A percentile compares a stretch with the other conserved stretches of the same genome.
Conservation (phyloP, 306 rosid species). For the Cucurbita ficifolia region DNA sequence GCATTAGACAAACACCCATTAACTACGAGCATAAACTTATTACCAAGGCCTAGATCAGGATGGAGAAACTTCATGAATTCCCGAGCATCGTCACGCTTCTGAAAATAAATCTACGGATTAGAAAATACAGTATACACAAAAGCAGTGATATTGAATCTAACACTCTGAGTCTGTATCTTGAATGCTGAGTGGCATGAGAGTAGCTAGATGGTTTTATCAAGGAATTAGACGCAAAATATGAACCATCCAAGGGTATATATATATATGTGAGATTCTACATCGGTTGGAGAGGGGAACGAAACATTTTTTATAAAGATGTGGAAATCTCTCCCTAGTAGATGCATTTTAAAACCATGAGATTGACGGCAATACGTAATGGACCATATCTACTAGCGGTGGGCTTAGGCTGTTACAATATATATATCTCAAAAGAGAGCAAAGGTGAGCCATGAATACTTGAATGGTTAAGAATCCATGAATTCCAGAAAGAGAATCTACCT, state of each 20-base stretch:
- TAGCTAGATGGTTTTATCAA: background rate
- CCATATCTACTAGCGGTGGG: too few relatives aligned
- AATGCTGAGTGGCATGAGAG: background rate
- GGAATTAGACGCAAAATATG: background rate
- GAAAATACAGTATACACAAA: background rate
- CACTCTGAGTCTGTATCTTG: background rate
- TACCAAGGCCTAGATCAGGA: conserved; percentile 96
- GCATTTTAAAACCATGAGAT: too few relatives aligned
- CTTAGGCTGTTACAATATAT: background rate
- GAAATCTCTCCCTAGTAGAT: too few relatives aligned
- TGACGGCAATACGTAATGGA: too few relatives aligned
- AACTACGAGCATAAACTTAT: conserved; percentile 8
- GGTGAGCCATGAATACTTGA: background rate
- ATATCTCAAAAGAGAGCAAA: background rate
- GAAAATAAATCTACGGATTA: conserved; percentile 6
- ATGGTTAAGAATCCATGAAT: background rate
- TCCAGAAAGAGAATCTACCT: conserved; percentile 27
- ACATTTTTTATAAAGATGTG: too few relatives aligned
- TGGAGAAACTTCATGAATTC: conserved; percentile 98
- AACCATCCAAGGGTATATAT: background rate
- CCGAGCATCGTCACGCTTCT: conserved; percentile 93
- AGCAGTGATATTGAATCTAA: background rate
- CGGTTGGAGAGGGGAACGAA: too few relatives aligned
- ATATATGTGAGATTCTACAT: too few relatives aligned
- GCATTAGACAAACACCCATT: background rate